These are phyloP conservation scores for Wickerhamiella azyma DNA, from an alignment of 805 yeast species.

Conservation along the genomic window DNA sequence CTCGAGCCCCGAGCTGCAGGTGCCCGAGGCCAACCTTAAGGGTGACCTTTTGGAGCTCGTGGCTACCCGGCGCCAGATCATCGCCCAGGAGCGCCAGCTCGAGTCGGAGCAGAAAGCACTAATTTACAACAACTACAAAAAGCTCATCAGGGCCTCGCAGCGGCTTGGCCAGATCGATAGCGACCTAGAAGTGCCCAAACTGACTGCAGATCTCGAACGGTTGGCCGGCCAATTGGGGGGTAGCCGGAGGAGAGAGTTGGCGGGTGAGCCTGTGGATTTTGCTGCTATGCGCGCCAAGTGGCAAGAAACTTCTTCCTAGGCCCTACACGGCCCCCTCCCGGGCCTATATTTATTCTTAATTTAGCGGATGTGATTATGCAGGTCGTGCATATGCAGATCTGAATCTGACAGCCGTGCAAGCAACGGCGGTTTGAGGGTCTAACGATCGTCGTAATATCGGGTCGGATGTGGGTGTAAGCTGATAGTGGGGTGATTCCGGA, in stretches of 20 bases:
- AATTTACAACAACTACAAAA: conserved; percentile 28
- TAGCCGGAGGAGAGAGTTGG: no score
- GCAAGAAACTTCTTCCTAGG: no score
- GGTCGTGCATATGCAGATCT: no score
- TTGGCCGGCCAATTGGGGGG: not conserved
- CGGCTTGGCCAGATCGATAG: conserved; percentile 20
- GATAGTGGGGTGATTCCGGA: no score
- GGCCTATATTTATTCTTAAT: no score
- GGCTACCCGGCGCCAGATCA: conserved; percentile 19
- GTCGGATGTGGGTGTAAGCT: no score
- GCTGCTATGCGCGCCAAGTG: not conserved
- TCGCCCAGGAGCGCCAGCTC: conserved; percentile 21
- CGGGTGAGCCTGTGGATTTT: not conserved
- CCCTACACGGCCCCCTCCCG: no score
- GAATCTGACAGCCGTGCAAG: no score
- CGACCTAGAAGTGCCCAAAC: not conserved
- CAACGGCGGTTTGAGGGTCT: no score
- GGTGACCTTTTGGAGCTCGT: conserved; percentile 19
- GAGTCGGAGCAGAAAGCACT: conserved; percentile 28
- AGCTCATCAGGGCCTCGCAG: conserved; percentile 26
- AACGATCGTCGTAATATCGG: no score
- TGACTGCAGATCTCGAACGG: not conserved
- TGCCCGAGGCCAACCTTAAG: conserved; percentile 14
- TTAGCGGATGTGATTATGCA: no score
- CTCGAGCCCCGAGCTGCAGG: conserved; percentile 16